phyloP scores from a whole-genome alignment of 2,329 filamentous ascomycete genomes.

The Incumbomyces delicatus region DNA sequence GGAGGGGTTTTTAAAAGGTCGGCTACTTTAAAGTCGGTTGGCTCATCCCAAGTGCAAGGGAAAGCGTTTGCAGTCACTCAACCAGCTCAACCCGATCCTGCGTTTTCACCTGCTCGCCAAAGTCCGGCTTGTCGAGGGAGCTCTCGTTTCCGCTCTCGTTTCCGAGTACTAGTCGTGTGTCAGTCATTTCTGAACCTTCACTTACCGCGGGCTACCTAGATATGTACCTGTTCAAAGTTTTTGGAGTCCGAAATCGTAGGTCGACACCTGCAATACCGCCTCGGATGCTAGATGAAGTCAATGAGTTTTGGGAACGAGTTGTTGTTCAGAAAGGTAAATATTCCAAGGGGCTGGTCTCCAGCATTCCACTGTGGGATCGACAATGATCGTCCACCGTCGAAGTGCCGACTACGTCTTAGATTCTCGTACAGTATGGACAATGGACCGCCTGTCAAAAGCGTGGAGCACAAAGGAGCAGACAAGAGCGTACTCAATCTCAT shows the following conservation, averaged over 20 bases:
- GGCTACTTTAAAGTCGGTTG: slow-evolving; percentile 1
- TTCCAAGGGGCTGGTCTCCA: slow-evolving; percentile 3
- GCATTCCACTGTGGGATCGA: slow-evolving; percentile 3
- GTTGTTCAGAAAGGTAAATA: neutral
- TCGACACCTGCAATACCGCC: neutral
- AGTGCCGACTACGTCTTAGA: neutral
- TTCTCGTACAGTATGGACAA: neutral
- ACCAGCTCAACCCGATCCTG: neutral
- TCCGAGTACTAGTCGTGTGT: neutral
- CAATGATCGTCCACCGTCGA: slow-evolving; percentile 1
- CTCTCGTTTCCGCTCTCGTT: neutral
- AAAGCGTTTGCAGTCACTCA: neutral
- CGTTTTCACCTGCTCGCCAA: neutral
- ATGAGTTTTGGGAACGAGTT: neutral
- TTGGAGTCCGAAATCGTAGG: neutral
- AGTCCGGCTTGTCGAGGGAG: neutral
- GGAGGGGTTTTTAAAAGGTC: neutral
- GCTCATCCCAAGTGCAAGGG: slow-evolving; percentile 2
- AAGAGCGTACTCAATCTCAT: neutral
- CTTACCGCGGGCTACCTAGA: neutral
- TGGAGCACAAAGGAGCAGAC: neutral
- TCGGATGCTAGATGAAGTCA: neutral
- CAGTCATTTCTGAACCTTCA: neutral
- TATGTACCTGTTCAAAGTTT: neutral
- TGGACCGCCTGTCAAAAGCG: neutral